Base-by-base conservation (phyloP, 2,329 filamentous ascomycete species). In the Colletotrichum siamense region DNA sequence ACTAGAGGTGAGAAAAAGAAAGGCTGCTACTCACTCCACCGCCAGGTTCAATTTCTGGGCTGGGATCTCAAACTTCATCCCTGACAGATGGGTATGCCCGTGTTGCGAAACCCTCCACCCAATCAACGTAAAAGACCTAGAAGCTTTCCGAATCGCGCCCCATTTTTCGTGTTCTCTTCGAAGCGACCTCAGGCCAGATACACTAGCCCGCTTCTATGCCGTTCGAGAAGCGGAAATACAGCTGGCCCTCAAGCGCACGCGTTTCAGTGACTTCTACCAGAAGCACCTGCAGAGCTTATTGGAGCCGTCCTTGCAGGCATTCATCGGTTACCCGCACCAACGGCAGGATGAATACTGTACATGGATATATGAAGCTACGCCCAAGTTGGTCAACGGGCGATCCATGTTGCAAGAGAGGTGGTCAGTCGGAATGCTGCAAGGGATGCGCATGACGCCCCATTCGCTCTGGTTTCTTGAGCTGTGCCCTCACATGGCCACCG, bases 151-250 rank as follows among this genome's bases (percentile, higher is more conserved):
- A 3, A 1, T 5, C 44, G 6, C n/a, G 44, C n/a, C n/a, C 44
- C 18, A 52, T 22, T n/a, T 0, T 2, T 13, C 12, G 1, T 52
- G 44, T 52, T 6, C 5, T n/a, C 10, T 22, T 52, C 18, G 0
- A 52, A 52, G 10, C n/a, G 44, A n/a, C 10, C 44, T 12, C n/a
- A 7, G n/a, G 10, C n/a, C 1, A 22, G 1, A 12, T 52, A n/a
- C 6, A 52, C n/a, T 22, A 52, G 44, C 10, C 1, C 4, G n/a
- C 18, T 52, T 22, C 10, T 52, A 22, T 52, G 44, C n/a, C 44
- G 44, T 22, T 22, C 44, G 44, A 6, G n/a, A 52, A 5, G 44
- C n/a, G n/a, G 10, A 52, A 22, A 52, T 52, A 52, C 44, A 52
- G n/a, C 44, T 52, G 1, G 44, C 44, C n/a, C n/a, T 52, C 18